Conservation (phyloP, 2,329 filamentous ascomycete genomes). For the Colletotrichum lini region DNA sequence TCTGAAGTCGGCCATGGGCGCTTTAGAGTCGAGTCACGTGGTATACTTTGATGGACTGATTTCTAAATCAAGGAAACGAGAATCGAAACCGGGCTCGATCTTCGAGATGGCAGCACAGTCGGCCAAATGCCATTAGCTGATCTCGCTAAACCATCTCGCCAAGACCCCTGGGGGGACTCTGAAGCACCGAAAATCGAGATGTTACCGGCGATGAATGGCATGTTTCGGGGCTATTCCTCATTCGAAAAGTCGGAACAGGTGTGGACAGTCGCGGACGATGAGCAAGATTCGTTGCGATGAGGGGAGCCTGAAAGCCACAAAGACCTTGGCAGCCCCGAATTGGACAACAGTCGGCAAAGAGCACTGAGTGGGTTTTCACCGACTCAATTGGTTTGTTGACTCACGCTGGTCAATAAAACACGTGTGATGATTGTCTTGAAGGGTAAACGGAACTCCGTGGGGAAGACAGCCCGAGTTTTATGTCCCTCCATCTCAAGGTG, state of each 20-base stretch:
- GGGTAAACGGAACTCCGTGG: background rate
- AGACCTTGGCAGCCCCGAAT: too few species aligned
- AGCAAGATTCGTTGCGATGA: background rate
- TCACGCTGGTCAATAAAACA: background rate
- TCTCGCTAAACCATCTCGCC: too few species aligned
- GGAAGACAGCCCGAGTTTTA: background rate
- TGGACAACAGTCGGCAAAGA: background rate
- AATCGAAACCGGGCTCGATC: background rate
- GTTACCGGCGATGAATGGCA: background rate
- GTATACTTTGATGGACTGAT: background rate
- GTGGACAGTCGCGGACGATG: background rate
- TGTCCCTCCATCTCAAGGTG: background rate
- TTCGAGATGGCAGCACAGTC: background rate
- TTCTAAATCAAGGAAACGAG: background rate
- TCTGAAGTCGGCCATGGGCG: background rate
- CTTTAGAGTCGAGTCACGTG: background rate
- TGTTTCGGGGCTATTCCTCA: background rate
- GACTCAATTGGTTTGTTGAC: too few species aligned
- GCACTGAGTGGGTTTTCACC: background rate
- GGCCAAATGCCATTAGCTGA: background rate
- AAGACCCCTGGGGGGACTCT: background rate
- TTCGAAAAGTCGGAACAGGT: background rate
- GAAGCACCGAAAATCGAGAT: too few species aligned
- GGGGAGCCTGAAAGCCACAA: background rate
- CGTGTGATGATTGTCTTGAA: background rate